A percentile compares a stretch with the other conserved stretches of the same genome.
These are phyloP conservation scores for Volutella citrinella DNA, from an alignment of 2,329 filamentous ascomycete species.

Conservation along the genomic window DNA sequence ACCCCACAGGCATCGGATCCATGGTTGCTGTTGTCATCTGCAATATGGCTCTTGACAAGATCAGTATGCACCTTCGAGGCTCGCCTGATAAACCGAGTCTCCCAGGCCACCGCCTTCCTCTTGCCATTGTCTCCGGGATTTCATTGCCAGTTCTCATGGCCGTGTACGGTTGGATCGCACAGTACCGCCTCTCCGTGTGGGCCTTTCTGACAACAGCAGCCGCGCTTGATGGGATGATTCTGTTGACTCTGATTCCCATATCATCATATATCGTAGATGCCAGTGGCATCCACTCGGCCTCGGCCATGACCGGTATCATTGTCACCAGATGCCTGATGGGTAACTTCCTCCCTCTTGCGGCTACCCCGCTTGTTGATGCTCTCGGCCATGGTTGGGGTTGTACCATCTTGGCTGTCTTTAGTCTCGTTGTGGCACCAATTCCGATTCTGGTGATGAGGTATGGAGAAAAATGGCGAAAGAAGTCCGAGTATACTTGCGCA, in stretches of 20 bases:
- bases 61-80: constrained; percentile 48
- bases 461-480: constrained; percentile 49
- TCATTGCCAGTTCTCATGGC: constrained; percentile 42
- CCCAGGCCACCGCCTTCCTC: constrained; percentile 54
- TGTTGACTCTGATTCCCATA: constrained; percentile 47
- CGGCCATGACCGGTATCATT: constrained; percentile 55
- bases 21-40: constrained; percentile 45
- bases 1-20: constrained; percentile 44
- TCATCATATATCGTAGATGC: constrained; percentile 57
- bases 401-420: constrained; percentile 40
- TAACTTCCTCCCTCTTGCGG: constrained; percentile 53
- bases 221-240: constrained; percentile 43
- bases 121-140: constrained; percentile 45
- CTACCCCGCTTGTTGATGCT: constrained; percentile 42
- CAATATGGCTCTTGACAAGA: constrained; percentile 49
- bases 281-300: constrained; percentile 53
- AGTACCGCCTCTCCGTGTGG: constrained; percentile 39
- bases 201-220: constrained; percentile 42
- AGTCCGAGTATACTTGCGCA: constrained; percentile 22
- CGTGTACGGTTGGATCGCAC: constrained; percentile 50
- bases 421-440: constrained; percentile 45
- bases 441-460: constrained; percentile 49
- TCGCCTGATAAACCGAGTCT: constrained; percentile 37
- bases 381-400: constrained; percentile 54
- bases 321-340: constrained; percentile 53